Conservation (phyloP, 1,284 basidiomycete species). For the Malassezia slooffiae region DNA sequence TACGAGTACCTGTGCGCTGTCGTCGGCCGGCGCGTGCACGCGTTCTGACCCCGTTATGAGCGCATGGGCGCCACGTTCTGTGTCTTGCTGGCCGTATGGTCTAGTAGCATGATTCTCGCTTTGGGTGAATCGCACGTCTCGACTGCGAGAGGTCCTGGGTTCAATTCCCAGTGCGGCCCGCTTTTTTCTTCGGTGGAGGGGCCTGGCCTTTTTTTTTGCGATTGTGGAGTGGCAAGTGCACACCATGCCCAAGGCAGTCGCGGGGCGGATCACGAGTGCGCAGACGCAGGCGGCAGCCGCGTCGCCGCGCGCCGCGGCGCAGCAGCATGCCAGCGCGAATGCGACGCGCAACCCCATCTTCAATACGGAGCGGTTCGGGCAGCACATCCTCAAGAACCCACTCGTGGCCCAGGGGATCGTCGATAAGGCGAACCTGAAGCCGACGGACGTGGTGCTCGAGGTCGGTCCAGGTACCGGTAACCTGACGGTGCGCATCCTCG, state of each 20-base stretch:
- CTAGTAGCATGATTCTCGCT: constrained; percentile 22
- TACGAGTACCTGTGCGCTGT: too few species aligned
- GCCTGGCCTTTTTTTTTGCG: constrained; percentile 1
- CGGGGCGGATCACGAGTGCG: constrained; percentile 63
- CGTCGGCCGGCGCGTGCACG: too few species aligned
- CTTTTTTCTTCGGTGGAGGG: constrained; percentile 2
- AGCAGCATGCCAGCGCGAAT: constrained; percentile 30
- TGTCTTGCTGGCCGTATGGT: constrained; percentile 17
- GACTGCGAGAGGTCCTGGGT: constrained; percentile 20
- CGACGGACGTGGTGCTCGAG: constrained; percentile 90
- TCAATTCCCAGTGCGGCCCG: constrained; percentile 21
- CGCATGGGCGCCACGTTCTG: too few species aligned
- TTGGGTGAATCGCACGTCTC: constrained; percentile 14
- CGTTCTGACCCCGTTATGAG: too few species aligned
- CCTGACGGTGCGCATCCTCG: constrained; percentile 82
- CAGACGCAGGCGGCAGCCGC: constrained; percentile 56
- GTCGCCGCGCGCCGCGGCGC: constrained; percentile 50
- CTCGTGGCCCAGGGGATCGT: constrained; percentile 62
- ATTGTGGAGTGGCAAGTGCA: neutral
- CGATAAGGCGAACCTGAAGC: constrained; percentile 73
- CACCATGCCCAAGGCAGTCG: constrained; percentile 79
- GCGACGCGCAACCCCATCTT: constrained; percentile 46
- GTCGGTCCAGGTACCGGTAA: constrained; percentile 98
- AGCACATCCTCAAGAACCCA: constrained; percentile 94
- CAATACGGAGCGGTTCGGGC: constrained; percentile 84